A percentile compares a stretch with the other conserved stretches of the same genome.
phyloP scores from a whole-genome alignment of 2,329 filamentous ascomycete genomes.

The Lasiodiplodia hormozganensis region DNA sequence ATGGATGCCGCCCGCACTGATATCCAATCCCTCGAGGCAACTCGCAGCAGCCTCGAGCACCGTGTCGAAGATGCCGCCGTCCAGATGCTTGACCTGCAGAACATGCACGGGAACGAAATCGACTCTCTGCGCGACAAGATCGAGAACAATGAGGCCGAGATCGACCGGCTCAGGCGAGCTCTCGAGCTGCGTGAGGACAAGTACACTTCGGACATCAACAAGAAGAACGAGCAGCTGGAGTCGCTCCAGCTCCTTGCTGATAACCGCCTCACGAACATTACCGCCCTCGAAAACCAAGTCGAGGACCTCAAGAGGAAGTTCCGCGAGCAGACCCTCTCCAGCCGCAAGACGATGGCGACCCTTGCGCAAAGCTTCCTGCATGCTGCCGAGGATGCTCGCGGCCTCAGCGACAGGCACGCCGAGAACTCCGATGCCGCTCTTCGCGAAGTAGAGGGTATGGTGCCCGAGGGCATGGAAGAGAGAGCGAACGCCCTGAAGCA shows the following conservation, averaged over 20 bases:
- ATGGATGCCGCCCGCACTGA: slow-evolving; percentile 29
- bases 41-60: slow-evolving; percentile 41
- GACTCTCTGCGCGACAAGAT: slow-evolving; percentile 50
- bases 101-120: slow-evolving; percentile 42
- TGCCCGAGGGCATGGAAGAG: slow-evolving; percentile 44
- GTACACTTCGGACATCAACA: slow-evolving; percentile 37
- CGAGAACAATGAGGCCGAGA: slow-evolving; percentile 46
- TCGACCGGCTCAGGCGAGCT: slow-evolving; percentile 43
- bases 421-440: slow-evolving; percentile 29
- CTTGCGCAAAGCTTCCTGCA: slow-evolving; percentile 39
- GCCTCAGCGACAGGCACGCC: slow-evolving; percentile 29
- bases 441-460: slow-evolving; percentile 42
- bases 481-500: slow-evolving; percentile 42
- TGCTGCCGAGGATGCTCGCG: slow-evolving; percentile 39
- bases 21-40: slow-evolving; percentile 36
- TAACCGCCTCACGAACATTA: slow-evolving; percentile 42
- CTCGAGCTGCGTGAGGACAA: slow-evolving; percentile 36
- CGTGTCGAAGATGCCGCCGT: slow-evolving; percentile 45
- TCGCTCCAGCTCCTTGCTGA: slow-evolving; percentile 45
- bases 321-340: slow-evolving; percentile 39
- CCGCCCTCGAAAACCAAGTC: slow-evolving; percentile 40
- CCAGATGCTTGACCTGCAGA: slow-evolving; percentile 44
- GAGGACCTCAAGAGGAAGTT: slow-evolving; percentile 43
- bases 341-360: slow-evolving; percentile 41
- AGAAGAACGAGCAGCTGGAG: slow-evolving; percentile 41